Evolutionary conservation across 345 rosid genomes (phyloP), one percentile per base, ranked within the genome.

Genomic region (Eucalyptus sp.): DNA sequence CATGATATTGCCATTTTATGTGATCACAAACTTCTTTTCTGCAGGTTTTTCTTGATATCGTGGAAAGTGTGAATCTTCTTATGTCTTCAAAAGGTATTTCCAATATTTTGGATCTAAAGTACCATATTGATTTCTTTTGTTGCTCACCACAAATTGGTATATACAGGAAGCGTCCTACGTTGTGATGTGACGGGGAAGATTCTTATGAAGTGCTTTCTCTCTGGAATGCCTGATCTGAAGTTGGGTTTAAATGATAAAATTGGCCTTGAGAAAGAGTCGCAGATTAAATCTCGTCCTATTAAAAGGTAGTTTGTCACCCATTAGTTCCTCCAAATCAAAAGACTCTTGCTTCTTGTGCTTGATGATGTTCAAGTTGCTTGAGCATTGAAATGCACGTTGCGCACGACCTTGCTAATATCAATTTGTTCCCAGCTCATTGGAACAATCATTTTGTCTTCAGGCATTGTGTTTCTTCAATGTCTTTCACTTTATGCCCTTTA

Each of bases 151-250:
- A 86, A 91, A 83, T 76, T 91, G 68, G 81, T 79, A 86, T 88
- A 90, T 89, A 51, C 92, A 98, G 99, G 99, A 86, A 96, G 95
- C 37, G 99, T 97, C 80, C 94, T 98, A 48, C 98, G 98, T 43
- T 98, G 99, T 92, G 99, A 98, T 92, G 99, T 97, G 89, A 97
- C 98, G 27, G 99, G 99, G 84, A 98, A 98, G 94, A 92, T 98
- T 88, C 95, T 97, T 86, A 97, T 98, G 99, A 98, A 98, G 94
- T 98, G 99, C 92, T 97, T 98, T 92, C 98, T 98, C 86, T 97
- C 99, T 87, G 99, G 99, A 93, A 98, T 98, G 99, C 99, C 99
- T 92, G 99, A 98, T 94, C 90, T 98, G 93, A 98, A 98, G 92
- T 92, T 98, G 97, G 99, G 99, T 25, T 95, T 98, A 91, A 97